phyloP scores from a whole-genome alignment of 2,329 filamentous ascomycete species.

The Curvularia sp. region DNA sequence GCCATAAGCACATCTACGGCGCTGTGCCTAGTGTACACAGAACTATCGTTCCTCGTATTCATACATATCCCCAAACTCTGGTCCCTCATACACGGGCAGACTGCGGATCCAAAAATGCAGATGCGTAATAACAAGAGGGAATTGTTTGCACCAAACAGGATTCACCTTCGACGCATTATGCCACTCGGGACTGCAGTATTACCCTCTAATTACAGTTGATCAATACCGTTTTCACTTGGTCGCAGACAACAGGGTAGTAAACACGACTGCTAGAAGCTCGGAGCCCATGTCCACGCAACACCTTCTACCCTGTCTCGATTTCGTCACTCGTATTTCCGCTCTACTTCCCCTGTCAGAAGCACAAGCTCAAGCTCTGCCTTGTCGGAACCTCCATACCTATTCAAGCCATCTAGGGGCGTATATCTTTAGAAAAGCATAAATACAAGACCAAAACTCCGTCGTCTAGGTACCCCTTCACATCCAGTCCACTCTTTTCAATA shows the following conservation, averaged over 20 bases:
- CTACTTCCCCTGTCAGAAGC: background rate
- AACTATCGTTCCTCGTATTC: background rate
- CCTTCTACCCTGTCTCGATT: background rate
- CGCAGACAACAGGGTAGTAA: background rate
- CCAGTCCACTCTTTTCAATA: no score
- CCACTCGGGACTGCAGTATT: background rate
- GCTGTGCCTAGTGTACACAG: background rate
- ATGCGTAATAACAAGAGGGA: background rate
- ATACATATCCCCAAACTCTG: background rate
- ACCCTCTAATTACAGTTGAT: background rate
- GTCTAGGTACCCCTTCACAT: background rate
- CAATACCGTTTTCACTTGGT: background rate
- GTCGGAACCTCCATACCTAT: background rate
- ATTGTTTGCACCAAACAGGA: background rate
- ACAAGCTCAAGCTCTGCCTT: background rate
- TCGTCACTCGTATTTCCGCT: background rate
- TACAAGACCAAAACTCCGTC: background rate
- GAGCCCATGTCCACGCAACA: background rate
- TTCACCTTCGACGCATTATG: background rate
- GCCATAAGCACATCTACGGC: background rate
- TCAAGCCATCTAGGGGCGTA: background rate
- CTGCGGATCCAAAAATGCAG: background rate
- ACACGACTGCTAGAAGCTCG: background rate
- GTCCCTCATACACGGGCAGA: background rate
- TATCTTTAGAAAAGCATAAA: background rate